phyloP scores from a whole-genome alignment of 345 rosid species.

The Physaria fendleri region DNA sequence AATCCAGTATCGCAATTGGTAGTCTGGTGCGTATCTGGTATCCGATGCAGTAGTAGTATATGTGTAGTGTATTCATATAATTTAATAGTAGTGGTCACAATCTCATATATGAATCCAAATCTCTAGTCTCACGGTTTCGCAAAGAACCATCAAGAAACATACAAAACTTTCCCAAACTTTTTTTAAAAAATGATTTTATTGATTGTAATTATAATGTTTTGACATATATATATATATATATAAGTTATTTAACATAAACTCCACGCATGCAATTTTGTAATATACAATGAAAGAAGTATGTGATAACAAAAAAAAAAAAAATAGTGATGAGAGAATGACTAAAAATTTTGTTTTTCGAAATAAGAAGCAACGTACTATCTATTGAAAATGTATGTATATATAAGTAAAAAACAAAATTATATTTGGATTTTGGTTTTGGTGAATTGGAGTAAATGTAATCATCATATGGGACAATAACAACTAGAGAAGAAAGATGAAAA shows the following conservation, averaged over 20 bases:
- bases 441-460: slow-evolving; percentile 24
- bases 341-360: background rate
- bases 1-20: background rate
- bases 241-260: background rate
- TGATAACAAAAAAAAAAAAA: background rate
- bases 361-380: background rate
- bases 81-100: slow-evolving; percentile 26
- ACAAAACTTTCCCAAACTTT: slow-evolving; percentile 15
- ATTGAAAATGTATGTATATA: background rate
- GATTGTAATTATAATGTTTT: slow-evolving; percentile 12
- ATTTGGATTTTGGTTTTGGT: slow-evolving; percentile 1
- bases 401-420: too few relatives aligned
- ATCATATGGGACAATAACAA: slow-evolving; percentile 17
- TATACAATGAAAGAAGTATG: background rate
- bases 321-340: background rate
- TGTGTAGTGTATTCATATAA: slow-evolving; percentile 17
- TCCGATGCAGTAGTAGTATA: slow-evolving; percentile 28
- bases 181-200: background rate
- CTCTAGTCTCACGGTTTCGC: slow-evolving; percentile 22
- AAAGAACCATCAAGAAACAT: slow-evolving; percentile 26
- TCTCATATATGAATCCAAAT: slow-evolving; percentile 28
- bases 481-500: slow-evolving; percentile 19
- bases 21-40: slow-evolving; percentile 19
- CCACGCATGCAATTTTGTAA: background rate
- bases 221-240: too few relatives aligned